A percentile compares a stretch with the other conserved stretches of the same genome.
Evolutionary conservation across 2,329 filamentous ascomycete genomes (phyloP).

Genomic region (Xylariaceae sp.): DNA sequence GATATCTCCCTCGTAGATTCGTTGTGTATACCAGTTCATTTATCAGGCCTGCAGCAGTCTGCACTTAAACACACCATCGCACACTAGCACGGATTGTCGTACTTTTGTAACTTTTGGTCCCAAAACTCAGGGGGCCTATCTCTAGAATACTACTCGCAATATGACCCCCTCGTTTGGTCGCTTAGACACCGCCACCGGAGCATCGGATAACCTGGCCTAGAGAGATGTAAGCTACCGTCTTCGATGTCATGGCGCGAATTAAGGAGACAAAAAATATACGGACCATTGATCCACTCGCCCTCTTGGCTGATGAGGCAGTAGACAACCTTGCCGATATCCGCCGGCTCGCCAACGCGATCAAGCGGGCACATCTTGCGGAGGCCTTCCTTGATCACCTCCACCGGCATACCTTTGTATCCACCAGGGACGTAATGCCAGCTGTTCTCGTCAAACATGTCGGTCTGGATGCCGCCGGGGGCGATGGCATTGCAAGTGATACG

Average conservation of each 20-base stretch:
- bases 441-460: conserved; percentile 70
- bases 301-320: conserved; percentile 51
- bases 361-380: conserved; percentile 55
- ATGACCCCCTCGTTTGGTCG: background rate
- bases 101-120: no score
- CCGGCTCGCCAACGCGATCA: conserved; percentile 51
- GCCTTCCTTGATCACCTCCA: conserved; percentile 48
- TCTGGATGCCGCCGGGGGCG: conserved; percentile 67
- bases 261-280: conserved; percentile 23
- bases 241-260: background rate
- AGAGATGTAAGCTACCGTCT: conserved; percentile 9
- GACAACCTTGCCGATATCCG: conserved; percentile 54
- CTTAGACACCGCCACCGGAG: conserved; percentile 31
- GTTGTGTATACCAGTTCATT: no score
- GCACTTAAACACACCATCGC: no score
- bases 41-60: no score
- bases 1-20: no score
- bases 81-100: no score
- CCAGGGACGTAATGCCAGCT: conserved; percentile 60
- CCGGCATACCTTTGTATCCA: conserved; percentile 46
- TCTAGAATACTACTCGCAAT: background rate
- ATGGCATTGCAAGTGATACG: conserved; percentile 68
- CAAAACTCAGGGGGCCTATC: no score
- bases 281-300: conserved; percentile 61
- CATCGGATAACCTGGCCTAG: conserved; percentile 33